phyloP scores from a whole-genome alignment of 345 rosid genomes.

The Arabis alpina region DNA sequence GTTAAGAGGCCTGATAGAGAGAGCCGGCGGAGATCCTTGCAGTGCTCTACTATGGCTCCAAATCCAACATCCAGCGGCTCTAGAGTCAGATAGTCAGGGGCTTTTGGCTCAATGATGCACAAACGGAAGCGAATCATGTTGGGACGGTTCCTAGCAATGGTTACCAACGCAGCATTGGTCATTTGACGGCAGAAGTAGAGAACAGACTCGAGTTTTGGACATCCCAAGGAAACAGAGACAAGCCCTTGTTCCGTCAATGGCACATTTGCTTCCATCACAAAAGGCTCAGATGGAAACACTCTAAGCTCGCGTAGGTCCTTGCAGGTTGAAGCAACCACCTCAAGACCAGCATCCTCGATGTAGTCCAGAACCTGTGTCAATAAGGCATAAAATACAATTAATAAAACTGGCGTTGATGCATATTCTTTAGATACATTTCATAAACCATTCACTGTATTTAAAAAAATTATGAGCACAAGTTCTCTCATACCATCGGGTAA shows the following conservation, averaged over 20 bases:
- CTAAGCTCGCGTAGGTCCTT: conserved; percentile 84
- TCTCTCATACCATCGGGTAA: background rate
- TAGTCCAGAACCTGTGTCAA: conserved; percentile 73
- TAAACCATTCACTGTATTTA: background rate
- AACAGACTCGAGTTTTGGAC: conserved; percentile 85
- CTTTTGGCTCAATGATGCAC: conserved; percentile 81
- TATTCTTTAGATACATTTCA: background rate
- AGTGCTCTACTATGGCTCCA: conserved; percentile 91
- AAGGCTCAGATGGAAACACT: conserved; percentile 93
- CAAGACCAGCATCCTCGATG: conserved; percentile 91
- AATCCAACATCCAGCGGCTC: conserved; percentile 93
- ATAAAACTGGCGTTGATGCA: background rate
- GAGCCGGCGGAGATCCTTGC: conserved; percentile 83
- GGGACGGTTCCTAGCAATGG: conserved; percentile 85
- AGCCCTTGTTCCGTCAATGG: conserved; percentile 87
- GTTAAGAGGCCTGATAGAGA: conserved; percentile 96
- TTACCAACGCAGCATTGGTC: conserved; percentile 80
- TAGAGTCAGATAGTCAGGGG: conserved; percentile 72
- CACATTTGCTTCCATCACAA: conserved; percentile 63
- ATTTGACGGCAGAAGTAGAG: conserved; percentile 89
- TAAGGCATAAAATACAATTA: conserved; percentile 13
- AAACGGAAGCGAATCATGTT: conserved; percentile 88
- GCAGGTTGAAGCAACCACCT: conserved; percentile 70
- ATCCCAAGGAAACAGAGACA: conserved; percentile 77
- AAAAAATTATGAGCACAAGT: background rate